These are phyloP conservation scores for Rostrohypoxylon terebratum DNA, from an alignment of 495 filamentous ascomycete species.

Conservation along the genomic window DNA sequence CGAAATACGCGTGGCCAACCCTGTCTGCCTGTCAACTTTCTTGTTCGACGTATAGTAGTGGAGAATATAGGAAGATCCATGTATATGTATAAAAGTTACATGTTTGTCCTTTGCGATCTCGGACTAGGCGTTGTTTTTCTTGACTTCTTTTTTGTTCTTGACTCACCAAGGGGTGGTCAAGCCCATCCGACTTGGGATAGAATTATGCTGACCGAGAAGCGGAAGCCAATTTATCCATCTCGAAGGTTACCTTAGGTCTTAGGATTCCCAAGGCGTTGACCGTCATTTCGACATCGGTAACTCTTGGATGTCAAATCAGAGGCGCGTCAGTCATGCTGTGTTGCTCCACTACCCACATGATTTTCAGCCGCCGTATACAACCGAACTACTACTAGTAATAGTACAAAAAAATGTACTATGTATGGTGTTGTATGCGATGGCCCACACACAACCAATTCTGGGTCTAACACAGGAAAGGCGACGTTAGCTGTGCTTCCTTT, in stretches of 20 bases:
- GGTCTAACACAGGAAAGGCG: not conserved
- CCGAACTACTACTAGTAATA: slow-evolving; percentile 37
- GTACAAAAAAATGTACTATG: not conserved
- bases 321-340: slow-evolving; percentile 10
- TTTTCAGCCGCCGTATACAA: slow-evolving; percentile 48
- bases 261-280: slow-evolving; percentile 4
- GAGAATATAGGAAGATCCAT: not conserved
- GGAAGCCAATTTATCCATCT: slow-evolving; percentile 25
- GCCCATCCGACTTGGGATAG: slow-evolving; percentile 3
- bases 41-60: not conserved
- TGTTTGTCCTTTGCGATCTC: slow-evolving; percentile 32
- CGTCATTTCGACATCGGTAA: slow-evolving; percentile 32
- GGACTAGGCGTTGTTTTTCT: slow-evolving; percentile 17
- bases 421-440: slow-evolving; percentile 11
- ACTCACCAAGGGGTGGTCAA: slow-evolving; percentile 12
- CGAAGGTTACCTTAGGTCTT: not conserved
- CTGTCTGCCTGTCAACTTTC: too few relatives aligned
- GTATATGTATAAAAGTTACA: slow-evolving; percentile 12
- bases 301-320: slow-evolving; percentile 25
- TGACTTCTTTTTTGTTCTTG: slow-evolving; percentile 12
- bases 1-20: slow-evolving; percentile 1
- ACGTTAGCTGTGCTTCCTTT: slow-evolving; percentile 1
- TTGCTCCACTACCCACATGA: slow-evolving; percentile 47
- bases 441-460: slow-evolving; percentile 22
- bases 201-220: slow-evolving; percentile 28